Percentiles rank a stretch among this genome's conserved stretches.
Conservation (phyloP, 495 filamentous ascomycete species). For the Daldinia caldariorum region DNA sequence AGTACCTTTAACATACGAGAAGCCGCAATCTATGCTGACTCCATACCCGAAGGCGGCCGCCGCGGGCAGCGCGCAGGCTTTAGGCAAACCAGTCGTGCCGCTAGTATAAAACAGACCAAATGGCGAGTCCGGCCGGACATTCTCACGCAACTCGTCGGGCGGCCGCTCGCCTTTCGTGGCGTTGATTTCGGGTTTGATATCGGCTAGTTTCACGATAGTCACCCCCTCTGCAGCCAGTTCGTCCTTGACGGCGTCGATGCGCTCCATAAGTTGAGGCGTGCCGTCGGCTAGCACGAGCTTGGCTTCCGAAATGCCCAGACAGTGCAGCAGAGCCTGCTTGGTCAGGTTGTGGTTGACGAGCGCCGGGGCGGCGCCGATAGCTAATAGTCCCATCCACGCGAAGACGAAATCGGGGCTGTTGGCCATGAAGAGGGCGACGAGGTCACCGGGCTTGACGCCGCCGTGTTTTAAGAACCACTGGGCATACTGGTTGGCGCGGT, state of each 20-base stretch:
- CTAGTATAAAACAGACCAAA: conserved; percentile 75
- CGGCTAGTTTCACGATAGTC: conserved; percentile 62
- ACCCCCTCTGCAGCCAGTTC: conserved; percentile 64
- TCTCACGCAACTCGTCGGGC: conserved; percentile 58
- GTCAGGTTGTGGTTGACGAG: conserved; percentile 78
- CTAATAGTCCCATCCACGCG: conserved; percentile 68
- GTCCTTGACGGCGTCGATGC: conserved; percentile 64
- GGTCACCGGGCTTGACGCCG: conserved; percentile 69
- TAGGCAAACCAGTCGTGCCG: conserved; percentile 74
- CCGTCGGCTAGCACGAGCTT: conserved; percentile 73
- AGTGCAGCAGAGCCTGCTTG: conserved; percentile 74
- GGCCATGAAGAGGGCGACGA: conserved; percentile 74
- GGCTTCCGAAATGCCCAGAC: conserved; percentile 67
- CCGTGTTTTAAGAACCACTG: conserved; percentile 68
- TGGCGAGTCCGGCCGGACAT: conserved; percentile 61
- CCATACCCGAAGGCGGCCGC: conserved; percentile 50
- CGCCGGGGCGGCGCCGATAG: conserved; percentile 74
- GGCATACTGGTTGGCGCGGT: conserved; percentile 68
- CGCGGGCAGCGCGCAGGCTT: conserved; percentile 66
- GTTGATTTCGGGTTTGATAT: conserved; percentile 57
- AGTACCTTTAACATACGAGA: conserved; percentile 38
- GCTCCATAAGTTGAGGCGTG: conserved; percentile 60
- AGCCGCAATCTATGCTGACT: conserved; percentile 40
- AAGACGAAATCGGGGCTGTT: conserved; percentile 77
- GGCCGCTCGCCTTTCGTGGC: conserved; percentile 59